A percentile compares a stretch with the other conserved stretches of the same genome.
These are phyloP conservation scores for Waltergamsia citrina DNA, from an alignment of 2,329 filamentous ascomycete species.

Conservation along the genomic window DNA sequence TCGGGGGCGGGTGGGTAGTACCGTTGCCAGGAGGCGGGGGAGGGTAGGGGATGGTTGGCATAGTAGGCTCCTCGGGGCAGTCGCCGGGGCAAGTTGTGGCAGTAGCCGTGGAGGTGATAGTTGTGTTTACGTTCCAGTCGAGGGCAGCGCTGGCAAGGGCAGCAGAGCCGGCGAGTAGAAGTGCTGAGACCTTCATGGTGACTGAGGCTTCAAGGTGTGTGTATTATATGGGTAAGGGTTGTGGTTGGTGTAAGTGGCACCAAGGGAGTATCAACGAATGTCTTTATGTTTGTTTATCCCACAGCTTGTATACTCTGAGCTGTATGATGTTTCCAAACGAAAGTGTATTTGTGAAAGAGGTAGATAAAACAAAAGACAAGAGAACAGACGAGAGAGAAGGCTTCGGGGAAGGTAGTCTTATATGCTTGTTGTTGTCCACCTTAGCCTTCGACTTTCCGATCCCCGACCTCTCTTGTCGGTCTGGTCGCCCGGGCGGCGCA, in stretches of 20 bases:
- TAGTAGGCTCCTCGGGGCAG: background rate
- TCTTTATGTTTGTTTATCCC: too few relatives aligned
- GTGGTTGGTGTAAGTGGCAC: background rate
- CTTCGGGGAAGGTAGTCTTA: too few relatives aligned
- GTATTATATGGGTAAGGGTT: background rate
- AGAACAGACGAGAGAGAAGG: too few relatives aligned
- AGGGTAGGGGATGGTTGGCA: background rate
- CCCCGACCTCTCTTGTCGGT: too few relatives aligned
- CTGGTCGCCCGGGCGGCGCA: too few relatives aligned
- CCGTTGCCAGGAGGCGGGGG: conserved; percentile 1
- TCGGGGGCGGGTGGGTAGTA: conserved; percentile 5
- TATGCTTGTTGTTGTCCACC: too few relatives aligned
- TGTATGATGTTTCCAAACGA: too few relatives aligned
- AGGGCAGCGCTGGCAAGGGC: conserved; percentile 15
- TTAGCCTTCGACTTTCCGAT: too few relatives aligned
- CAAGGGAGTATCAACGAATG: too few relatives aligned
- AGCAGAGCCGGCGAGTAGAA: conserved; percentile 22
- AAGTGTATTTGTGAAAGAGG: too few relatives aligned
- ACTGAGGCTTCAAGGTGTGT: background rate
- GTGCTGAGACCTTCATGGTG: conserved; percentile 24
- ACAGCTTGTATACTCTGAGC: too few relatives aligned
- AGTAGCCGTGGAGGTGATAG: conserved; percentile 7
- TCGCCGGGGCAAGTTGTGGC: background rate
- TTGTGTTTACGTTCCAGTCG: conserved; percentile 6
- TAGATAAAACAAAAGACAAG: too few relatives aligned